These are phyloP conservation scores for Taxillus chinensis DNA, from an alignment of 164 flowering plant genomes.

Conservation along the genomic window DNA sequence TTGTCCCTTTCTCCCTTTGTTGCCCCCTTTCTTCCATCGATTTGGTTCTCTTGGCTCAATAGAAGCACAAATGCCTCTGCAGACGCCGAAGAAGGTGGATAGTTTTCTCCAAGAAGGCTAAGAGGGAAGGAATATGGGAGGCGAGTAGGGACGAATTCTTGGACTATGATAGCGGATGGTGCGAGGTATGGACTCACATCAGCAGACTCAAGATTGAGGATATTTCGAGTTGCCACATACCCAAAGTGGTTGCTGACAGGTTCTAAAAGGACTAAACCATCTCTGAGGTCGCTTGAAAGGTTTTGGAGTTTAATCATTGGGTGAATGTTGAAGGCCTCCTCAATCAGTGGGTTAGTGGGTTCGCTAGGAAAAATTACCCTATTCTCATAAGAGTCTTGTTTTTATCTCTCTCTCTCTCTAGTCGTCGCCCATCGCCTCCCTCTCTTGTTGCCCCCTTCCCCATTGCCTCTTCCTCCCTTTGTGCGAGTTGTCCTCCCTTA, in stretches of 20 bases:
- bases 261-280: conserved; percentile 79
- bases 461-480: too few relatives aligned
- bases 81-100: neutral
- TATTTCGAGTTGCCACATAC: conserved; percentile 41
- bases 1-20: too few relatives aligned
- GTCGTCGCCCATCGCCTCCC: neutral
- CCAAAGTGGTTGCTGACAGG: conserved; percentile 44
- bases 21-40: too few relatives aligned
- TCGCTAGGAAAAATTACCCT: conserved; percentile 76
- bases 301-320: conserved; percentile 44
- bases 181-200: conserved; percentile 31
- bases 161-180: conserved; percentile 70
- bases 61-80: neutral
- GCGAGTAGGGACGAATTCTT: conserved; percentile 50
- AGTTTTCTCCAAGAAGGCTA: conserved; percentile 19
- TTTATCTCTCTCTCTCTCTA: neutral
- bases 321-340: conserved; percentile 64
- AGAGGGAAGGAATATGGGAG: conserved; percentile 26
- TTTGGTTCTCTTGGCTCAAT: too few relatives aligned
- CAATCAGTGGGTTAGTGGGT: conserved; percentile 85
- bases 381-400: conserved; percentile 52
- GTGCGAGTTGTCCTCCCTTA: too few relatives aligned
- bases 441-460: too few relatives aligned
- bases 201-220: conserved; percentile 49
- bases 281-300: conserved; percentile 49